Conservation (phyloP, 495 filamentous ascomycete genomes). For the Neurospora hispaniola region DNA sequence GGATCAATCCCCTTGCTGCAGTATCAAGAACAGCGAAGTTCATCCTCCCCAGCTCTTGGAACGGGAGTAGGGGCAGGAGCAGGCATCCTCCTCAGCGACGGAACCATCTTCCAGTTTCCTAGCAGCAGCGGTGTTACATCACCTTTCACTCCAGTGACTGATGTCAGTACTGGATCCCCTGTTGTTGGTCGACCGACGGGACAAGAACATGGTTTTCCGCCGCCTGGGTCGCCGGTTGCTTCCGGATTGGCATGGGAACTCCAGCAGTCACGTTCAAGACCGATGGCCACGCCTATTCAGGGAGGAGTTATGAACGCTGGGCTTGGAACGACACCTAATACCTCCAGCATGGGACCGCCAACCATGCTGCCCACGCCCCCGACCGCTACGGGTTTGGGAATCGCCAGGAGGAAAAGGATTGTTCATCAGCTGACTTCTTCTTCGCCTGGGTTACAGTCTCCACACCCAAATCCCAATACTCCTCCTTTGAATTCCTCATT, state of each 20-base stretch:
- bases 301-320: not conserved
- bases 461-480: not conserved
- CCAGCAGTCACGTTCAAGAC: not conserved
- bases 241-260: not conserved
- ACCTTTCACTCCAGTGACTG: not conserved
- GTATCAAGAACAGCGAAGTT: not conserved
- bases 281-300: not conserved
- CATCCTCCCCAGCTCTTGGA: not conserved
- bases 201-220: not conserved
- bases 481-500: not conserved
- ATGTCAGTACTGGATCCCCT: not conserved
- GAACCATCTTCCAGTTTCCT: not conserved
- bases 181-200: not conserved
- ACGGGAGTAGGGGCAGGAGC: not conserved
- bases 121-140: not conserved
- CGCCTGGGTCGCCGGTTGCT: not conserved
- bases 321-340: not conserved
- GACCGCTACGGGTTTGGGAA: not conserved
- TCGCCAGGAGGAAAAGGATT: not conserved
- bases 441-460: not conserved
- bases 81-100: not conserved
- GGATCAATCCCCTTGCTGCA: not conserved
- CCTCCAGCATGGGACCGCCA: not conserved
- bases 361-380: not conserved
- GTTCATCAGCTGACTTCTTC: not conserved